These are phyloP conservation scores for Iberis pinnata DNA, from an alignment of 345 rosid species.

Conservation along the genomic window DNA sequence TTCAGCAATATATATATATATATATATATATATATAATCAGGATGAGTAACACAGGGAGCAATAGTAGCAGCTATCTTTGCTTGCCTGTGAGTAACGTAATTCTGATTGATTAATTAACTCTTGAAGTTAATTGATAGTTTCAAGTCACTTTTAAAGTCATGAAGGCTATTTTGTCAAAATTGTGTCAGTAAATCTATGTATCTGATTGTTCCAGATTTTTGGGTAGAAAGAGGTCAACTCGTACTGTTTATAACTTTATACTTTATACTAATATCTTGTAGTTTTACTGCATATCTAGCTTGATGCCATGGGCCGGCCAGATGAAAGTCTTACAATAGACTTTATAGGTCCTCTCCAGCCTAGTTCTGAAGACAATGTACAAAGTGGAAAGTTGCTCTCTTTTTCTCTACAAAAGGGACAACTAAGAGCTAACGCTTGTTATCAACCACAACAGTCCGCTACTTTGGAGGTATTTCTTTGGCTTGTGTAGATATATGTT, in stretches of 20 bases:
- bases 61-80: slow-evolving; percentile 13
- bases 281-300: slow-evolving; percentile 43
- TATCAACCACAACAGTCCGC: slow-evolving; percentile 72
- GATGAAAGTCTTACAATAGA: slow-evolving; percentile 87
- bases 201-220: slow-evolving; percentile 5
- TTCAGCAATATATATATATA: too few relatives aligned
- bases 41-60: slow-evolving; percentile 16
- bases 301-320: slow-evolving; percentile 82
- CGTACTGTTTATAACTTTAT: slow-evolving; percentile 2
- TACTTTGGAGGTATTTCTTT: slow-evolving; percentile 66
- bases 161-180: slow-evolving; percentile 6
- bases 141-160: neutral
- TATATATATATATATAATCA: slow-evolving; percentile 7
- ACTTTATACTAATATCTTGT: slow-evolving; percentile 4
- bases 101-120: neutral
- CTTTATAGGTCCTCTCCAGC: slow-evolving; percentile 60
- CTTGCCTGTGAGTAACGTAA: neutral
- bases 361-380: slow-evolving; percentile 42
- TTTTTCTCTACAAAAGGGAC: slow-evolving; percentile 85
- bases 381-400: slow-evolving; percentile 68
- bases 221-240: neutral
- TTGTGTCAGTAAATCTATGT: slow-evolving; percentile 4
- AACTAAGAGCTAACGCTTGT: slow-evolving; percentile 70
- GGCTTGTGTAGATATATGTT: slow-evolving; percentile 5
- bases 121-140: neutral